Percentiles rank a stretch among this genome's conserved stretches.
These are phyloP conservation scores for Boehmeria nivea DNA, from an alignment of 306 rosid species.

Conservation along the genomic window DNA sequence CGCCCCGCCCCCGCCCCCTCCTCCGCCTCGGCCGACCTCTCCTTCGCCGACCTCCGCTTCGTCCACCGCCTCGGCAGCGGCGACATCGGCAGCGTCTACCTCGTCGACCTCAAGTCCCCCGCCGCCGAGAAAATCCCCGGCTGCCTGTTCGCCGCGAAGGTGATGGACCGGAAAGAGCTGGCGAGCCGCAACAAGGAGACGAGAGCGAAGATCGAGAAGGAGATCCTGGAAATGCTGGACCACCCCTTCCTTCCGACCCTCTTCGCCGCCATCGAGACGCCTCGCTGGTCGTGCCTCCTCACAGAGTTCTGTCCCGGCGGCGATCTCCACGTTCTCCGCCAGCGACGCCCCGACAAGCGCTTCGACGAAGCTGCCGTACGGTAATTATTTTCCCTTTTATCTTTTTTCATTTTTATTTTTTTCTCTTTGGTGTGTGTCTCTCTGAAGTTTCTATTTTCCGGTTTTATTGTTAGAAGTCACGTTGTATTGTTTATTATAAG, in stretches of 20 bases:
- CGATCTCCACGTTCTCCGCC: conserved; percentile 52
- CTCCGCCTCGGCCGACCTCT: neutral
- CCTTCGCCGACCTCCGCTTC: conserved; percentile 31
- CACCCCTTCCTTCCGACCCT: conserved; percentile 51
- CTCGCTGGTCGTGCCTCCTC: conserved; percentile 42
- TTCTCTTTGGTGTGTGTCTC: too few species aligned
- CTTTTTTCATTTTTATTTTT: too few species aligned
- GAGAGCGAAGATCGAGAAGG: conserved; percentile 38
- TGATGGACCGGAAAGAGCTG: conserved; percentile 53
- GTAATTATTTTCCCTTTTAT: conserved; percentile 10
- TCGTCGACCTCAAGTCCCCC: conserved; percentile 35
- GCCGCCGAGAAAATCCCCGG: conserved; percentile 14
- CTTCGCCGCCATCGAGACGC: conserved; percentile 31
- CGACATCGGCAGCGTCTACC: conserved; percentile 47
- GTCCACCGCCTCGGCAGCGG: conserved; percentile 42
- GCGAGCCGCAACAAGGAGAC: conserved; percentile 29
- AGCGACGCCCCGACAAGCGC: conserved; percentile 34
- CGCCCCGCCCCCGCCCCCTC: conserved; percentile 20
- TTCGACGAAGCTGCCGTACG: conserved; percentile 41
- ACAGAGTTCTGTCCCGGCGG: conserved; percentile 58
- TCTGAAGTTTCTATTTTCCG: too few species aligned
- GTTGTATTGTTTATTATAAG: too few species aligned
- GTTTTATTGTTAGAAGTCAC: too few species aligned
- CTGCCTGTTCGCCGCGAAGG: conserved; percentile 46
- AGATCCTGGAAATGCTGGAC: conserved; percentile 37